Base-by-base conservation (phyloP, 441 rosid genomes). In the Pelargonium australe region DNA sequence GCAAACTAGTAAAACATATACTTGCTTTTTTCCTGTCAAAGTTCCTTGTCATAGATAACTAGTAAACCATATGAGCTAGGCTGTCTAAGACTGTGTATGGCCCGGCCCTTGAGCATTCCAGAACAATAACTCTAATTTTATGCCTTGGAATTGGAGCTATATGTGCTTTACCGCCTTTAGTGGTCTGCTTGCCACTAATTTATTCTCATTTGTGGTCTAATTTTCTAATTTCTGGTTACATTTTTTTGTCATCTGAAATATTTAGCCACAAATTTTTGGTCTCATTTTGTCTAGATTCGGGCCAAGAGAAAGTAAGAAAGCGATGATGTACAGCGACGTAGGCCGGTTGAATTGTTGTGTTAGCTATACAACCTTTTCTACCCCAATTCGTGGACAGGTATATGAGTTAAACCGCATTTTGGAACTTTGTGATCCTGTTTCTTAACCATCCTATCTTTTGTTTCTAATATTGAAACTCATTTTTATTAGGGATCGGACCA, bases 271-370 rank as follows among this genome's bases (percentile, higher is more conserved):
- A 53, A 10, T 16, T 44, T 51, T 11, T 60, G 63, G 65, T 43
- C 64, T 55, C 65, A 53, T 44, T 23, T 49, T 25, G 17, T 81
- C 71, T 81, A 91, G 96, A 64, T 95, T 90, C 79, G 99, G 99
- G 70, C 99, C 99, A 19, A 86, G 97, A 79, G 97, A 95, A 78
- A 95, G 96, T 79, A 92, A 90, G 87, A 91, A 91, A 80, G 96
- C 99, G 44, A 89, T 87, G 93, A 79, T 71, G 90, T 95, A 86
- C 68, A 88, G 96, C 65, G 96, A 91, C 64, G 81, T 77, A 47
- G 99, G 97, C 45, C 74, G 92, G 66, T 72, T 91, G 71, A 95
- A 95, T 73, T 91, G 99, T 81, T 85, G 80, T 78, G 89, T 91
- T 58, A 90, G 85, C 84, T 91, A 86, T 76, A 86, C 97, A 16